Base-by-base conservation (phyloP, 164 flowering plant species). In the Akebia trifoliata region DNA sequence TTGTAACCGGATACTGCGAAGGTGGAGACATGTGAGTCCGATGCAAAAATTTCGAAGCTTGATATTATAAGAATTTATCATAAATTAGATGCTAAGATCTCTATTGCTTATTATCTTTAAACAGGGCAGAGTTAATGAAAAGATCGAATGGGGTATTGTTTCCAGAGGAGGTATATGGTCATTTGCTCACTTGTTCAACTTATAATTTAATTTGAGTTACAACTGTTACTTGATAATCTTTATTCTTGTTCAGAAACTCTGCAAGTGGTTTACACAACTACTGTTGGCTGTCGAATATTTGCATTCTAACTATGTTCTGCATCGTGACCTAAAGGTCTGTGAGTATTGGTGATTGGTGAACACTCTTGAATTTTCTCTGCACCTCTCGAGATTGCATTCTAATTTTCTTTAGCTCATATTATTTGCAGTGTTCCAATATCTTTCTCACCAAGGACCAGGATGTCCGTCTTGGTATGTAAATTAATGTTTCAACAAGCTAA, bases 1-100 rank as follows among this genome's bases (percentile, higher is more conserved):
- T 93, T 74, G 94, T 90, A 54, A 93, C 99, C 6, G 99, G 99
- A 46, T 93, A 90, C 68, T 93, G 99, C 53, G 96, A 93, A 80
- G 99, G 99, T 17, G 97, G 99, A 72, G 99, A 93, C 74, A 87
- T 90, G 97, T 93, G 78, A 84, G 96, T 92, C 24, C 15, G 53
- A 17, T 24, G 30, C 35, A n/a, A 43, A 25, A 15, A 15, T 26
- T 24, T 14, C 21, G 1, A 43, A 10, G 8, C 35, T 17, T 6
- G 21, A 31, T 9, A 7, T 45, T 45, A 45, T 36, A 37, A n/a
- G n/a, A n/a, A n/a, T n/a, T n/a, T n/a, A n/a, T n/a, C n/a, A n/a
- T n/a, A n/a, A n/a, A n/a, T n/a, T n/a, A n/a, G n/a, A n/a, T n/a
- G n/a, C n/a, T n/a, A n/a, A n/a, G n/a, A n/a, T n/a, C n/a, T n/a